These are phyloP conservation scores for Diaporthe vexans DNA, from an alignment of 2,329 filamentous ascomycete genomes.

Conservation along the genomic window DNA sequence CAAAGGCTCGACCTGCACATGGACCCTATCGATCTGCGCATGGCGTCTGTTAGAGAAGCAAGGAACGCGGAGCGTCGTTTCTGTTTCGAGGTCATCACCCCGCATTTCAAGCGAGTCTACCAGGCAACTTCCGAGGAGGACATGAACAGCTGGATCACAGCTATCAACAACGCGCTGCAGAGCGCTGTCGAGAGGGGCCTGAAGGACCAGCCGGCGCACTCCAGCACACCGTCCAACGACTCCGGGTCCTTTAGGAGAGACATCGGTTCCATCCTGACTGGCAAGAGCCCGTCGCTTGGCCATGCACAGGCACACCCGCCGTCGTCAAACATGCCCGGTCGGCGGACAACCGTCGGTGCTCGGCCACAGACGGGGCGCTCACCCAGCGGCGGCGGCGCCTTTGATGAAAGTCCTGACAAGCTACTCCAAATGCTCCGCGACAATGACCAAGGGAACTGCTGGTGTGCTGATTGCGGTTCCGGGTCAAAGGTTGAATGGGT, in stretches of 20 bases:
- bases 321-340: constrained; percentile 73
- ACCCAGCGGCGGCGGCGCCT: constrained; percentile 66
- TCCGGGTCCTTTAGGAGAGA: constrained; percentile 77
- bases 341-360: constrained; percentile 92
- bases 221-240: constrained; percentile 60
- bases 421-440: constrained; percentile 89
- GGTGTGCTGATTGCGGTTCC: constrained; percentile 95
- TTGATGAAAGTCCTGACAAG: constrained; percentile 87
- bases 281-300: constrained; percentile 83
- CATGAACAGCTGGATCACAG: constrained; percentile 95
- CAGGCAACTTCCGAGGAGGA: constrained; percentile 98
- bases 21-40: constrained; percentile 96
- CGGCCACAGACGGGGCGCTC: constrained; percentile 78
- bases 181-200: constrained; percentile 88
- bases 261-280: constrained; percentile 92
- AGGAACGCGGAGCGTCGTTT: constrained; percentile 95
- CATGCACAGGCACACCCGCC: constrained; percentile 63
- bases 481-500: constrained; percentile 98
- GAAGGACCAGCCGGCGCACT: constrained; percentile 63
- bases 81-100: constrained; percentile 98
- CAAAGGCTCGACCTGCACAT: constrained; percentile 96
- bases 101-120: constrained; percentile 95
- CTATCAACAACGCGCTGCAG: constrained; percentile 97
- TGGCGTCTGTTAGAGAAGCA: constrained; percentile 96
- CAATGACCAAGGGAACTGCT: constrained; percentile 91